phyloP scores from a whole-genome alignment of 495 filamentous ascomycete genomes.

The Hypoxylon rickii region DNA sequence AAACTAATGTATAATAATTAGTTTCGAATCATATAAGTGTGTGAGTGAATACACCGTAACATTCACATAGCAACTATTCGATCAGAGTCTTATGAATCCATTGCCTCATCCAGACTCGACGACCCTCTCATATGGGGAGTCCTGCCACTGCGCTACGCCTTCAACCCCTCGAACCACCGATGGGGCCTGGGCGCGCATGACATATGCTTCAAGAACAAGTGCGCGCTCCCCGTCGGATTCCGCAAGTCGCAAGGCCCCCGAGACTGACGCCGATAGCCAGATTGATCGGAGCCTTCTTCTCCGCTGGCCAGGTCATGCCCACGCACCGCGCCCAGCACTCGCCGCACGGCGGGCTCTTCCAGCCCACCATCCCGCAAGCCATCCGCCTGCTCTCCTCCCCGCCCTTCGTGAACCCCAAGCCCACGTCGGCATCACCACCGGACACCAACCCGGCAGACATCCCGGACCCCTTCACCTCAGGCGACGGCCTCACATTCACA shows the following conservation, averaged over 20 bases:
- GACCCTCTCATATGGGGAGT: slow-evolving; percentile 93
- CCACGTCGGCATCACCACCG: neutral
- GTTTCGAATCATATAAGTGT: slow-evolving; percentile 96
- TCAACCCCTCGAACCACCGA: slow-evolving; percentile 73
- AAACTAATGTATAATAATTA: slow-evolving; percentile 38
- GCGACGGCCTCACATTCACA: slow-evolving; percentile 66
- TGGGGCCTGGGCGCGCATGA: slow-evolving; percentile 92
- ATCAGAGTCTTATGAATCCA: slow-evolving; percentile 11
- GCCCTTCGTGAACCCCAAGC: slow-evolving; percentile 25
- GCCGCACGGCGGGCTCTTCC: slow-evolving; percentile 75
- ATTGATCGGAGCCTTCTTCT: slow-evolving; percentile 71
- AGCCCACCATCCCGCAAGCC: slow-evolving; percentile 84
- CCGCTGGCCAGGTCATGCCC: slow-evolving; percentile 83
- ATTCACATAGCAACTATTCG: neutral
- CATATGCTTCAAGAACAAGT: slow-evolving; percentile 83
- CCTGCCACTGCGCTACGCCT: slow-evolving; percentile 71
- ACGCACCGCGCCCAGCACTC: slow-evolving; percentile 83
- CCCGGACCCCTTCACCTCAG: slow-evolving; percentile 62
- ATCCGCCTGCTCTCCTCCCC: slow-evolving; percentile 78
- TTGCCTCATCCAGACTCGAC: slow-evolving; percentile 67
- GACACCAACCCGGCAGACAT: slow-evolving; percentile 41
- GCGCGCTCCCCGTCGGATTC: slow-evolving; percentile 24
- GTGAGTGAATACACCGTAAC: slow-evolving; percentile 62
- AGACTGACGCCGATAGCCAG: slow-evolving; percentile 41
- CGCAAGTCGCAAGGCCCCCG: neutral